Conservation (phyloP, 768 basidiomycete genomes). For the Mycena vitilis region DNA sequence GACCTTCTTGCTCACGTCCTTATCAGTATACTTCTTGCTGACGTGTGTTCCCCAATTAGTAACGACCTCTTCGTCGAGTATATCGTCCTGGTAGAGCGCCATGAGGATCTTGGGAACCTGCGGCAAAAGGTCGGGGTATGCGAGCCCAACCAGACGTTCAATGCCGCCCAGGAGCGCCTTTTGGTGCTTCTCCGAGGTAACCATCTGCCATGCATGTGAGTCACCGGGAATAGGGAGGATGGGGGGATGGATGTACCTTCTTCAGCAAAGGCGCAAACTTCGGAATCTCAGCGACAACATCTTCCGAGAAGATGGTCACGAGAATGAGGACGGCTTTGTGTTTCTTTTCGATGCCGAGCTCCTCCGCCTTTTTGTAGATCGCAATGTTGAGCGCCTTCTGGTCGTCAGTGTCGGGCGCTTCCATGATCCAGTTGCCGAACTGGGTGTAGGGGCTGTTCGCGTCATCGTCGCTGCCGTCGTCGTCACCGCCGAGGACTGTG, state of each 20-base stretch:
- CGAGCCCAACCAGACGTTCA: conserved; percentile 84
- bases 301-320: conserved; percentile 81
- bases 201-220: conserved; percentile 64
- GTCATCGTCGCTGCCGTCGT: conserved; percentile 91
- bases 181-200: conserved; percentile 94
- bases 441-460: conserved; percentile 86
- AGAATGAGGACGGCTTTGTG: conserved; percentile 90
- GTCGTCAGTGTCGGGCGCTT: conserved; percentile 65
- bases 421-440: conserved; percentile 88
- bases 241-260: conserved; percentile 65
- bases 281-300: conserved; percentile 73
- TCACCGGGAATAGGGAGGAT: conserved; percentile 2
- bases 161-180: conserved; percentile 94
- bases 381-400: conserved; percentile 67
- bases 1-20: conserved; percentile 94
- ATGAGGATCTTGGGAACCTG: conserved; percentile 92
- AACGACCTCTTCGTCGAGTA: conserved; percentile 92
- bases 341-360: conserved; percentile 93
- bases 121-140: conserved; percentile 76
- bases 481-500: conserved; percentile 69
- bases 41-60: conserved; percentile 96
- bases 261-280: conserved; percentile 76
- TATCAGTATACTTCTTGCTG: conserved; percentile 96
- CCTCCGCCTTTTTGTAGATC: conserved; percentile 90
- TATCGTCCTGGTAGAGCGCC: conserved; percentile 91